Percentiles rank a stretch among this genome's conserved stretches.
Conservation (phyloP, 805 yeast species). For the Nakazawaea wickerhamii region DNA sequence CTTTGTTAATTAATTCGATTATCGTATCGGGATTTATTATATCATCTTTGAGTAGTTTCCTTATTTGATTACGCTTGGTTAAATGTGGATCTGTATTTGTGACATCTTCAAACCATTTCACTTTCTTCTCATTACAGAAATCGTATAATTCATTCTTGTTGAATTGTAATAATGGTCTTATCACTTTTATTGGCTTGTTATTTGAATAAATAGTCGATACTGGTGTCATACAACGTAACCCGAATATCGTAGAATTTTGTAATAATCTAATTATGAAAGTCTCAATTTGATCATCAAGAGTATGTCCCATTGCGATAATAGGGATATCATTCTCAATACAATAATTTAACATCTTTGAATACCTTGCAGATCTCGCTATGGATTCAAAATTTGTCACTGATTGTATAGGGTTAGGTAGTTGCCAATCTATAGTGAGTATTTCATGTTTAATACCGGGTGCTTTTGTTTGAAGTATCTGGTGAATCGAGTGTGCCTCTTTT, state of each 20-base stretch:
- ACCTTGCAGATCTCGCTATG: conserved; percentile 53
- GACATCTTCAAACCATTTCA: conserved; percentile 67
- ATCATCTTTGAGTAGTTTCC: conserved; percentile 27
- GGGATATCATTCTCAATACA: conserved; percentile 32
- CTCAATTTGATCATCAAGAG: conserved; percentile 66
- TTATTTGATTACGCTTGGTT: conserved; percentile 53
- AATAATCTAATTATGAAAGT: conserved; percentile 54
- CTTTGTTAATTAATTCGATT: conserved; percentile 12
- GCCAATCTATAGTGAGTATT: conserved; percentile 18
- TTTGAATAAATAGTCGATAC: not conserved
- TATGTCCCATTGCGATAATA: conserved; percentile 60
- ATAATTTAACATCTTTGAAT: conserved; percentile 33
- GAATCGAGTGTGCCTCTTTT: conserved; percentile 36
- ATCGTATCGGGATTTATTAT: conserved; percentile 13
- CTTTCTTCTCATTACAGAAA: conserved; percentile 34
- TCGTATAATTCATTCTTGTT: conserved; percentile 39
- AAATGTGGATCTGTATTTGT: conserved; percentile 51
- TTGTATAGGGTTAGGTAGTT: conserved; percentile 11
- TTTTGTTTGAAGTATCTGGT: not conserved
- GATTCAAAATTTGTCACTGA: conserved; percentile 42
- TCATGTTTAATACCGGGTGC: conserved; percentile 20
- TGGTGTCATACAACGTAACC: conserved; percentile 45
- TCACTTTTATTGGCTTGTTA: conserved; percentile 21
- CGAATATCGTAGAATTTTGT: conserved; percentile 43
- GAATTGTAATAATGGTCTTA: conserved; percentile 50